Evolutionary conservation across 768 basidiomycete genomes (phyloP).

Genomic region (Psilocybe sp.): DNA sequence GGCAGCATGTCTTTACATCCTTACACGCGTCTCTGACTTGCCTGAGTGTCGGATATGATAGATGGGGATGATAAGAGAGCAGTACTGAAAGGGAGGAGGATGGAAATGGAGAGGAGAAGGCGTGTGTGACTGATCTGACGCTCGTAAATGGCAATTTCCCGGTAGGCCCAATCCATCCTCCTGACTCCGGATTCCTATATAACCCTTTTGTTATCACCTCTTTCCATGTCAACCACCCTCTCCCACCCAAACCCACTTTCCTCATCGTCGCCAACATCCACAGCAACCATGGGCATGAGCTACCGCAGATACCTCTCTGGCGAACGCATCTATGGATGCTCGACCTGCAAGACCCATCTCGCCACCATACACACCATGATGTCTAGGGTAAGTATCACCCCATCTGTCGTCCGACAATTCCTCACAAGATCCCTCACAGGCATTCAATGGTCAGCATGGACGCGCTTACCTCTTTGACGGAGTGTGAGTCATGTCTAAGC

Average conservation of each 20-base stretch:
- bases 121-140: constrained; percentile 17
- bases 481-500: constrained; percentile 60
- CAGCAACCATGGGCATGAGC: constrained; percentile 75
- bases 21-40: neutral
- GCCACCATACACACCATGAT: constrained; percentile 91
- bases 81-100: constrained; percentile 15
- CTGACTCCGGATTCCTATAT: constrained; percentile 23
- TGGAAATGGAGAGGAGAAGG: constrained; percentile 13
- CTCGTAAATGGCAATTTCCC: constrained; percentile 22
- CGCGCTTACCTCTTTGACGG: constrained; percentile 91
- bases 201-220: constrained; percentile 20
- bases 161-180: constrained; percentile 17
- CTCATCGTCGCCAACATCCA: constrained; percentile 34
- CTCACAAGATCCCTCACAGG: constrained; percentile 43
- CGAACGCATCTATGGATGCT: constrained; percentile 86
- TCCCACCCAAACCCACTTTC: constrained; percentile 23
- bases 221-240: constrained; percentile 18
- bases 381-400: constrained; percentile 61
- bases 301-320: constrained; percentile 85
- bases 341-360: constrained; percentile 83
- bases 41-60: constrained; percentile 8
- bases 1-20: neutral
- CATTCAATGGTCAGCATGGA: constrained; percentile 96
- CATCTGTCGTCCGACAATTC: constrained; percentile 15
- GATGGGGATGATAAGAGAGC: constrained; percentile 15